phyloP scores from a whole-genome alignment of 306 rosid genomes.

The Prosopis cineraria region DNA sequence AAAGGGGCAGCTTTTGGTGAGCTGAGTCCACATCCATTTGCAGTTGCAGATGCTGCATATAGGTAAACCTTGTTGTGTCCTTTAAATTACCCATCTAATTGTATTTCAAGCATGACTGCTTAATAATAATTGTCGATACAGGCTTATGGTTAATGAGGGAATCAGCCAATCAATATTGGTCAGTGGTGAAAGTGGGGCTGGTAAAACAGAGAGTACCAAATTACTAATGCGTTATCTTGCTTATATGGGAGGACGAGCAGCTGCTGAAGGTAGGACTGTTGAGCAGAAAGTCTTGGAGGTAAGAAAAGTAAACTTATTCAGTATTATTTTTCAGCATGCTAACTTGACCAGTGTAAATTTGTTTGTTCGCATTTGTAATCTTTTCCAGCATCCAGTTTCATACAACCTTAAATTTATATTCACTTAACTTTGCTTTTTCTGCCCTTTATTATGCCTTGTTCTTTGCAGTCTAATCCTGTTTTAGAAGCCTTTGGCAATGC shows the following conservation, averaged over 20 bases:
- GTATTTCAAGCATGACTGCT: conserved; percentile 33
- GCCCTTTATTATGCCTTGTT: conserved; percentile 20
- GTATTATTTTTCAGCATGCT: conserved; percentile 28
- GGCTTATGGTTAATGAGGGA: conserved; percentile 96
- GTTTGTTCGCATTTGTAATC: conserved; percentile 20
- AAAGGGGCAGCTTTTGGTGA: conserved; percentile 97
- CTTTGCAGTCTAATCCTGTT: conserved; percentile 95
- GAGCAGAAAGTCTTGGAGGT: conserved; percentile 99
- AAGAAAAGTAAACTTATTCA: conserved; percentile 34
- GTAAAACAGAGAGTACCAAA: conserved; percentile 98
- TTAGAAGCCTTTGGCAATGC: conserved; percentile 99
- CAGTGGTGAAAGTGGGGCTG: conserved; percentile 99
- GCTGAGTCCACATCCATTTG: conserved; percentile 98
- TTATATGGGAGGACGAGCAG: conserved; percentile 96
- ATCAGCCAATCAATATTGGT: conserved; percentile 93
- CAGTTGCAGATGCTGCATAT: conserved; percentile 96
- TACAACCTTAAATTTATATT: conserved; percentile 21
- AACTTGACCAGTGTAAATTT: conserved; percentile 9
- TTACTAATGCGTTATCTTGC: conserved; percentile 97
- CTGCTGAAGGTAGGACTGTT: conserved; percentile 83
- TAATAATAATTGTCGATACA: conserved; percentile 46
- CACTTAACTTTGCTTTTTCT: not conserved
- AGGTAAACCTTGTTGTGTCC: conserved; percentile 55
- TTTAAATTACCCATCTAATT: conserved; percentile 22
- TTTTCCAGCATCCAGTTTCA: conserved; percentile 17